Evolutionary conservation across 1,284 basidiomycete genomes (phyloP), one percentile per base, ranked within the genome.

Genomic region (Phylloporus gajari): DNA sequence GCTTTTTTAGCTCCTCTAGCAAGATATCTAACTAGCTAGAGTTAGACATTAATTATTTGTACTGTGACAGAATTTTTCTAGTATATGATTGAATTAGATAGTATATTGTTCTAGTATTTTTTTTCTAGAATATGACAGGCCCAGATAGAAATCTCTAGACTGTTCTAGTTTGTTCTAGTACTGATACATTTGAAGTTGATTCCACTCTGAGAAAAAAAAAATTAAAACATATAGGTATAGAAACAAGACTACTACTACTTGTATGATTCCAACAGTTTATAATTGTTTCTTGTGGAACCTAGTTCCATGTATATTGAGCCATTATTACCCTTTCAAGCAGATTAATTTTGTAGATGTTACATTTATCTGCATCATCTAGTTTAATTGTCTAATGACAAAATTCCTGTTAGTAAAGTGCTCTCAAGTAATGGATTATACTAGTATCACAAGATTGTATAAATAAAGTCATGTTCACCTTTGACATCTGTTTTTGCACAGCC

Each of bases 401-500:
- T 3, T 70, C 17, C 1, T 4, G 21, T 1, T 2, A 11, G 3
- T 73, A 73, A 0, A 51, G 3, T 5, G 64, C 60, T 35, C 72
- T 73, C n/a, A n/a, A 61, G 51, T 44, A 67, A 0, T 13, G 3
- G 3, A 73, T 73, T 0, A 73, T 65, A 0, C 70, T 65, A 3
- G 65, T 42, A 27, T 73, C 42, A 23, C 56, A 58, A 0, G 72
- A 65, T 51, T 73, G 71, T 0, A 73, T 21, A n/a, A 73, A 73
- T 0, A 40, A 2, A 0, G 64, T 74, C 25, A 72, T 13, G 5
- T 74, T 68, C n/a, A n/a, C n/a, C n/a, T n/a, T n/a, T n/a, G n/a
- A n/a, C n/a, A n/a, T n/a, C n/a, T n/a, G n/a, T n/a, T n/a, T n/a
- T n/a, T n/a, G n/a, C n/a, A n/a, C n/a, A n/a, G n/a, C n/a, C n/a